phyloP scores from a whole-genome alignment of 805 yeast genomes.

The Candida morakotiae region DNA sequence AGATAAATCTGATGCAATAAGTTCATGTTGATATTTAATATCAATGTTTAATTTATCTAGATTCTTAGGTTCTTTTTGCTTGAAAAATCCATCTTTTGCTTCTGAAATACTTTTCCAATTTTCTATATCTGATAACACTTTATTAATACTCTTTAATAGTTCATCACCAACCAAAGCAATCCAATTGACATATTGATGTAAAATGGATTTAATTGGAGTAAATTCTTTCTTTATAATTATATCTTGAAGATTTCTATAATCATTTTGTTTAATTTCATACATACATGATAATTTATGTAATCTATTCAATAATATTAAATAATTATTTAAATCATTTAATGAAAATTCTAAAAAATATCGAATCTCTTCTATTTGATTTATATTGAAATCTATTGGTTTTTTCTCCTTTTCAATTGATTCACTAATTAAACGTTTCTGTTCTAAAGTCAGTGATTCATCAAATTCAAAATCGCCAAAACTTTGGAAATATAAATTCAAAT shows the following conservation, averaged over 20 bases:
- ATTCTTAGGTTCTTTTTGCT: constrained; percentile 44
- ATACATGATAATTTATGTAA: constrained; percentile 35
- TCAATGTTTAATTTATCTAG: constrained; percentile 42
- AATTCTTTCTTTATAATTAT: constrained; percentile 3
- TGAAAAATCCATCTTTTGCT: constrained; percentile 23
- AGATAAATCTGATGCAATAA: constrained; percentile 59
- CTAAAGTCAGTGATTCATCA: constrained; percentile 25
- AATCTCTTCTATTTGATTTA: constrained; percentile 32
- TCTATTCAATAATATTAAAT: constrained; percentile 22
- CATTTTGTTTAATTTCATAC: constrained; percentile 29
- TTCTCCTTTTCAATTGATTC: constrained; percentile 14
- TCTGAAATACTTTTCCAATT: constrained; percentile 27
- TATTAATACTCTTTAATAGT: constrained; percentile 20
- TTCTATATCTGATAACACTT: constrained; percentile 19
- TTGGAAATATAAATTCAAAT: constrained; percentile 46
- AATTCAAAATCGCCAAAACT: constrained; percentile 20
- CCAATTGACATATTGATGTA: constrained; percentile 8
- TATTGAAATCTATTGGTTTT: constrained; percentile 19
- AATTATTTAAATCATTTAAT: constrained; percentile 34
- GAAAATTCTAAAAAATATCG: constrained; percentile 48
- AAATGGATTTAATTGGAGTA: constrained; percentile 1
- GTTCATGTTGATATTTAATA: constrained; percentile 55
- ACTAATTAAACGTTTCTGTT: constrained; percentile 23
- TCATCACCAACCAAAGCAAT: constrained; percentile 9
- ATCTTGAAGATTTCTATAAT: constrained; percentile 21